Conservation (phyloP, 768 basidiomycete species). For the Inosperma sp. region DNA sequence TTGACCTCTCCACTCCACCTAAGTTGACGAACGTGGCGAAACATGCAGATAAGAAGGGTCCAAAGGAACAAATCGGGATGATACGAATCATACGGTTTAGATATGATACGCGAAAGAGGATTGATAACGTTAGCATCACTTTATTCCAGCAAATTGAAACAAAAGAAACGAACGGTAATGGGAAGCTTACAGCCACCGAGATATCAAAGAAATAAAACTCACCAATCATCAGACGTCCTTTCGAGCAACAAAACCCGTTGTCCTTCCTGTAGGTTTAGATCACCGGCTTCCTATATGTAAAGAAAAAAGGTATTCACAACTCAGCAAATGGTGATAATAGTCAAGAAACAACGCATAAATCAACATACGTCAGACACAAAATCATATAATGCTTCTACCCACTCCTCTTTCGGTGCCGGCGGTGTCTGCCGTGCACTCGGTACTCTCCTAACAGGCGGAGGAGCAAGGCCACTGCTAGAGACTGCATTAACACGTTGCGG, state of each 20-base stretch:
- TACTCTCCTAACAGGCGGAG: slow-evolving; percentile 43
- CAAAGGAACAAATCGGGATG: too few relatives aligned
- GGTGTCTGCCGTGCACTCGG: slow-evolving; percentile 19
- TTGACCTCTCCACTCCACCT: slow-evolving; percentile 69
- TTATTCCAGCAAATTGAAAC: background rate
- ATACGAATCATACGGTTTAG: too few relatives aligned
- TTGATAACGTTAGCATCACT: slow-evolving; percentile 9
- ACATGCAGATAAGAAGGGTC: too few relatives aligned
- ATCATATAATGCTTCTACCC: slow-evolving; percentile 77
- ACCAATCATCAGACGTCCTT: slow-evolving; percentile 75
- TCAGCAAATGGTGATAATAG: background rate
- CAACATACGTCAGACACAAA: slow-evolving; percentile 56
- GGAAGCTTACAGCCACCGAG: background rate
- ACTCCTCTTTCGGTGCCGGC: slow-evolving; percentile 49
- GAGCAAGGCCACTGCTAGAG: slow-evolving; percentile 42
- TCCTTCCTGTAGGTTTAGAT: slow-evolving; percentile 55
- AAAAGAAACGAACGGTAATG: background rate
- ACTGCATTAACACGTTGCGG: slow-evolving; percentile 38
- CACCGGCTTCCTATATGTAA: slow-evolving; percentile 55
- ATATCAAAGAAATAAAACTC: background rate
- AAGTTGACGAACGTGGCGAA: slow-evolving; percentile 14
- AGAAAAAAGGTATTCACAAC: slow-evolving; percentile 2
- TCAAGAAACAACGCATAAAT: background rate
- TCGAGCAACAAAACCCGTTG: slow-evolving; percentile 61
- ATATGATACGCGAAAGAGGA: slow-evolving; percentile 4